Conservation (phyloP, 495 filamentous ascomycete genomes). For the Penicillium crystallinum region DNA sequence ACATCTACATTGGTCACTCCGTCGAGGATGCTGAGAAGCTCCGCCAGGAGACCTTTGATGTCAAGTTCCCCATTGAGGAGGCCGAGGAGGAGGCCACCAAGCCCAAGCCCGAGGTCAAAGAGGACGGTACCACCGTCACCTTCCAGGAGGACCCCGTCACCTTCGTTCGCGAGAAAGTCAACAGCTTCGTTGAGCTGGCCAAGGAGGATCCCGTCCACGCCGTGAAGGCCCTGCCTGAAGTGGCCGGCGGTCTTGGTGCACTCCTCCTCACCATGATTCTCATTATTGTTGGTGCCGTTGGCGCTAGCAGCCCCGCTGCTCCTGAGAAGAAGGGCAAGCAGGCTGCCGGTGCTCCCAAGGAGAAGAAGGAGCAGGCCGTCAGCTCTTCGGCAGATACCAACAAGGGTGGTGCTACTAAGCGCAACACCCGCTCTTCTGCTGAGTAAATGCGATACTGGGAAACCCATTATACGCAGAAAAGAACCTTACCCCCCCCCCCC, state of each 20-base stretch:
- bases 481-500: neutral
- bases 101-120: constrained; percentile 67
- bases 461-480: constrained; percentile 3
- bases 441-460: constrained; percentile 28
- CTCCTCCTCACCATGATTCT: constrained; percentile 63
- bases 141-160: constrained; percentile 89
- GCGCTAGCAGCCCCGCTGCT: constrained; percentile 48
- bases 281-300: constrained; percentile 56
- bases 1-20: constrained; percentile 99
- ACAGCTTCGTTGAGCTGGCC: constrained; percentile 79
- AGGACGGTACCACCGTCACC: constrained; percentile 67
- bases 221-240: constrained; percentile 85
- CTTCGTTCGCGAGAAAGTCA: constrained; percentile 88
- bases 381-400: constrained; percentile 60
- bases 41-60: constrained; percentile 84
- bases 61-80: constrained; percentile 84
- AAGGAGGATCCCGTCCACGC: constrained; percentile 86
- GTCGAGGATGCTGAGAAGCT: constrained; percentile 87
- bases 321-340: constrained; percentile 67
- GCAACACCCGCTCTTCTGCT: constrained; percentile 55
- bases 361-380: constrained; percentile 69
- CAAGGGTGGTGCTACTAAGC: constrained; percentile 63
- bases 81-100: constrained; percentile 74
- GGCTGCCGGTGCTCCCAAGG: constrained; percentile 66
- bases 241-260: constrained; percentile 72